Conservation (phyloP, 495 filamentous ascomycete genomes). For the Schizothecium vesticola region DNA sequence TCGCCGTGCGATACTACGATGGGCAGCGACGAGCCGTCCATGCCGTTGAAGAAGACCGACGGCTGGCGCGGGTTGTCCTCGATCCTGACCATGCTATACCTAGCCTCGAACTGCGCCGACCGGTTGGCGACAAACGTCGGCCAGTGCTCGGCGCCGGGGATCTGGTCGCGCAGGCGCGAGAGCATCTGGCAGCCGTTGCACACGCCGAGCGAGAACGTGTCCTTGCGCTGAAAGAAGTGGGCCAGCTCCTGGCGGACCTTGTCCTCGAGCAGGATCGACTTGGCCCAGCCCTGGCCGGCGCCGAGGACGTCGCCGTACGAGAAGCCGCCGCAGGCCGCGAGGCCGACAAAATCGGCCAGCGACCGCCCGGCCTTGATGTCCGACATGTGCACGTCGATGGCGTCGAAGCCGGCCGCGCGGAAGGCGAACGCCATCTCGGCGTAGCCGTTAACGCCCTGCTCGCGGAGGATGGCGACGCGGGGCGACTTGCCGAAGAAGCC, state of each 20-base stretch:
- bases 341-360: constrained; percentile 73
- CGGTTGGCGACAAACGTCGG: constrained; percentile 81
- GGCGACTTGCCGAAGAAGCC: constrained; percentile 69
- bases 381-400: constrained; percentile 95
- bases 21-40: constrained; percentile 76
- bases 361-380: constrained; percentile 78
- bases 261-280: constrained; percentile 79
- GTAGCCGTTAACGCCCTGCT: constrained; percentile 93
- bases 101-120: constrained; percentile 88
- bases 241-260: constrained; percentile 72
- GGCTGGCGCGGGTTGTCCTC: constrained; percentile 53
- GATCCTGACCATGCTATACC: constrained; percentile 83
- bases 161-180: constrained; percentile 71
- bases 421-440: constrained; percentile 97
- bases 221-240: constrained; percentile 77
- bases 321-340: constrained; percentile 95
- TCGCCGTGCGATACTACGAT: constrained; percentile 91
- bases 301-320: constrained; percentile 95
- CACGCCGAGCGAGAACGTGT: constrained; percentile 91
- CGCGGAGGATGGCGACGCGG: constrained; percentile 86
- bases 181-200: constrained; percentile 99
- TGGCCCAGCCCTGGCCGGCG: constrained; percentile 95
- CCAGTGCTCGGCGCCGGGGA: constrained; percentile 82
- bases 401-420: constrained; percentile 81
- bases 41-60: constrained; percentile 89